Percentiles rank a stretch among this genome's conserved stretches.
Evolutionary conservation across 2,329 filamentous ascomycete species (phyloP).

Genomic region (Fusarium metavorans): DNA sequence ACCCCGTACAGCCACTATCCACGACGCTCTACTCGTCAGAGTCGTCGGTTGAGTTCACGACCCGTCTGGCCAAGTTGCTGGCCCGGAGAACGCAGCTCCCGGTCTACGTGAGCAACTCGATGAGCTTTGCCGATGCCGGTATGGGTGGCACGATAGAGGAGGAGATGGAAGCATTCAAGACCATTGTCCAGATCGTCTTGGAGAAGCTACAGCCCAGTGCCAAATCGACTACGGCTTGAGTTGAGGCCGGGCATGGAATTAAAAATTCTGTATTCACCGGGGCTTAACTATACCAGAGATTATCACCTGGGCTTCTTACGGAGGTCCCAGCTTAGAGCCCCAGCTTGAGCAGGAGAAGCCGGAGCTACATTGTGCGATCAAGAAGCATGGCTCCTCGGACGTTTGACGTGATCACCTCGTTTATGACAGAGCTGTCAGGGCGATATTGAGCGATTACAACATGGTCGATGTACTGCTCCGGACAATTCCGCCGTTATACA

Average conservation of each 20-base stretch:
- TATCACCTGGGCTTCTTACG: neutral
- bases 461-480: conserved; percentile 28
- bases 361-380: no score
- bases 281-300: neutral
- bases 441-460: conserved; percentile 33
- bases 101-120: conserved; percentile 91
- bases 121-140: conserved; percentile 79
- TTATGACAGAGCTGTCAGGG: conserved; percentile 33
- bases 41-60: conserved; percentile 86
- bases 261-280: neutral
- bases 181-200: conserved; percentile 76
- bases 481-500: conserved; percentile 32
- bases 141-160: conserved; percentile 89
- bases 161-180: conserved; percentile 89
- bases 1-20: conserved; percentile 73
- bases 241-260: neutral
- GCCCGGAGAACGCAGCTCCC: conserved; percentile 79
- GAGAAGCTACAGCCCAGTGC: conserved; percentile 42
- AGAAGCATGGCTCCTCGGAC: neutral
- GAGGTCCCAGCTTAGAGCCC: no score
- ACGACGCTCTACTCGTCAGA: conserved; percentile 84
- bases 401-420: conserved; percentile 2
- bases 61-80: conserved; percentile 84
- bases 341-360: no score
- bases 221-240: conserved; percentile 11